Conservation (phyloP, 306 rosid species). For the Acacia crassicarpa region DNA sequence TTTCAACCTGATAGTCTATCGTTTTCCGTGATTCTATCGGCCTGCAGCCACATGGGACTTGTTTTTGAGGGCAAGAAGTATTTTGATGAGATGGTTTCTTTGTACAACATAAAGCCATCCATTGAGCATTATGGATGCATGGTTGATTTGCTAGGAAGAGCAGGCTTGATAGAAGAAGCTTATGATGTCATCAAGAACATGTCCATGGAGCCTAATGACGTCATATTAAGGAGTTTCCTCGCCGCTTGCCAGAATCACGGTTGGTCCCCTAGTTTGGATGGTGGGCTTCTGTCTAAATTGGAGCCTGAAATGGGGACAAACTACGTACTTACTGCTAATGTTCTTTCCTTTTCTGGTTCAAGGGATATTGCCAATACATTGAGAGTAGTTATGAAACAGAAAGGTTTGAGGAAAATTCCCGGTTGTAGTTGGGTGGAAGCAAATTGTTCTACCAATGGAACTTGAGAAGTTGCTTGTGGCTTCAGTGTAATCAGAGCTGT, state of each 20-base stretch:
- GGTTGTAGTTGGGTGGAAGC: slow-evolving; percentile 72
- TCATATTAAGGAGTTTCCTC: slow-evolving; percentile 60
- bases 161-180: slow-evolving; percentile 59
- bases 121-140: slow-evolving; percentile 70
- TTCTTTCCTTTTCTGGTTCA: slow-evolving; percentile 45
- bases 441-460: slow-evolving; percentile 15
- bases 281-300: slow-evolving; percentile 43
- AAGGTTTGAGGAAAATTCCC: slow-evolving; percentile 54
- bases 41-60: slow-evolving; percentile 74
- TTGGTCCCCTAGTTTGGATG: slow-evolving; percentile 43
- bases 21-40: slow-evolving; percentile 57
- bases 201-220: slow-evolving; percentile 56
- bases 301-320: slow-evolving; percentile 61
- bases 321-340: slow-evolving; percentile 56
- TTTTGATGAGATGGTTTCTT: slow-evolving; percentile 56
- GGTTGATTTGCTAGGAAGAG: slow-evolving; percentile 70
- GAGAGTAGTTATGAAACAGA: slow-evolving; percentile 58
- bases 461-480: background rate
- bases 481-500: background rate
- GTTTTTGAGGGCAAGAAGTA: slow-evolving; percentile 48
- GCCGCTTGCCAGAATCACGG: slow-evolving; percentile 57
- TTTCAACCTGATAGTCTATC: slow-evolving; percentile 49
- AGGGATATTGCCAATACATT: slow-evolving; percentile 56
- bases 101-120: slow-evolving; percentile 51
- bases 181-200: slow-evolving; percentile 50